phyloP scores from a whole-genome alignment of 108 stramenopile species.

The Parietichytrium sp. region DNA sequence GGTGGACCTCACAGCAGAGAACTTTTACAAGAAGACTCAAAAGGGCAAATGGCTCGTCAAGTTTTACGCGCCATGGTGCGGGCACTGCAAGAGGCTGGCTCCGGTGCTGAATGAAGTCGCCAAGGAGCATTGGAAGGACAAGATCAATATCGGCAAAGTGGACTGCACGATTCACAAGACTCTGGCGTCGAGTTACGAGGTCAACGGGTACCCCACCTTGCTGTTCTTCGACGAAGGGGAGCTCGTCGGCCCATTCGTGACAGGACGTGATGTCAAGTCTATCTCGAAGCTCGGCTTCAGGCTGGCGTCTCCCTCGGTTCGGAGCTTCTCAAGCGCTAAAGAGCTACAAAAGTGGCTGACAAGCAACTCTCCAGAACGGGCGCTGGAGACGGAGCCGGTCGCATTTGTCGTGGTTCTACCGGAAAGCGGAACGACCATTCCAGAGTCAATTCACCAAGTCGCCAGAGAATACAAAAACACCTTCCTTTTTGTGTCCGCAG shows the following conservation, averaged over 20 bases:
- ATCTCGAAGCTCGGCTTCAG: not conserved
- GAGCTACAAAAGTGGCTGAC: not conserved
- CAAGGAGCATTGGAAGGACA: slow-evolving; percentile 38
- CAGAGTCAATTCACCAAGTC: too few relatives aligned
- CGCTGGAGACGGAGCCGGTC: not conserved
- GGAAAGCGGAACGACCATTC: too few relatives aligned
- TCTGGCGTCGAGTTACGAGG: slow-evolving; percentile 64
- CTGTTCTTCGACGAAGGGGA: slow-evolving; percentile 70
- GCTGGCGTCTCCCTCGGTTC: not conserved
- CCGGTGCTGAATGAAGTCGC: slow-evolving; percentile 54
- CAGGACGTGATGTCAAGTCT: not conserved
- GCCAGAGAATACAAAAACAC: too few relatives aligned
- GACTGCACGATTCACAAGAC: slow-evolving; percentile 70
- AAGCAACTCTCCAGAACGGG: not conserved
- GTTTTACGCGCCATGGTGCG: slow-evolving; percentile 72
- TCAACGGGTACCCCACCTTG: slow-evolving; percentile 73
- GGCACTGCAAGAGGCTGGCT: slow-evolving; percentile 67
- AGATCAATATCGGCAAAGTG: slow-evolving; percentile 75
- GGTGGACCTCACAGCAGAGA: too few relatives aligned
- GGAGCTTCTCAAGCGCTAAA: not conserved
- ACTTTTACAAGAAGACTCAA: not conserved
- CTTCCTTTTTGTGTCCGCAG: too few relatives aligned
- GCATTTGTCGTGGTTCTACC: not conserved
- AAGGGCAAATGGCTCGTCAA: slow-evolving; percentile 45
- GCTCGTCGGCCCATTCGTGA: not conserved